Conservation (phyloP, 495 filamentous ascomycete species). For the Hypoxylon fuscum region DNA sequence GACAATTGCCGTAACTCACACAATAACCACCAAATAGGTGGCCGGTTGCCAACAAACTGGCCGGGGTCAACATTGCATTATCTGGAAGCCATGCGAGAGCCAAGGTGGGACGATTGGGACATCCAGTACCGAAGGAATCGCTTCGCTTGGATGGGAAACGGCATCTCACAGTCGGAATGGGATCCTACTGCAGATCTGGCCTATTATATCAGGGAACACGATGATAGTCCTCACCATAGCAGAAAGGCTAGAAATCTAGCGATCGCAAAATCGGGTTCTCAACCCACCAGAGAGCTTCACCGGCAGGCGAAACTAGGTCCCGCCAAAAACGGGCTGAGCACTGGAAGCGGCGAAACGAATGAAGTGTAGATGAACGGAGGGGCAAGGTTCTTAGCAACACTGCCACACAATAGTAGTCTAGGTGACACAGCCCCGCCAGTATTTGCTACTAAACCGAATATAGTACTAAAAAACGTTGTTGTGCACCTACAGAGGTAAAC, state of each 20-base stretch:
- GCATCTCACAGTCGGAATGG: slow-evolving; percentile 46
- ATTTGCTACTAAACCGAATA: too few species aligned
- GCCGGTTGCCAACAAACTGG: slow-evolving; percentile 55
- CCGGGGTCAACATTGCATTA: slow-evolving; percentile 59
- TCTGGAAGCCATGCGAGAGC: slow-evolving; percentile 58
- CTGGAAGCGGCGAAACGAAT: too few species aligned
- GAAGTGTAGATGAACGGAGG: too few species aligned
- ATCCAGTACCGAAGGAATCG: slow-evolving; percentile 55
- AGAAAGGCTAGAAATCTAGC: slow-evolving; percentile 3
- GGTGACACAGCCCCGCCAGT: too few species aligned
- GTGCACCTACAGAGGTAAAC: too few species aligned
- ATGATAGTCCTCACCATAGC: slow-evolving; percentile 15
- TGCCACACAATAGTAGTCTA: too few species aligned
- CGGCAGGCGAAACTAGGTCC: slow-evolving; percentile 19
- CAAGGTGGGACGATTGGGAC: slow-evolving; percentile 61
- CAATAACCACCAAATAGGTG: slow-evolving; percentile 52
- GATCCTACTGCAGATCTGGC: slow-evolving; percentile 40
- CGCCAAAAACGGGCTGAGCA: too few species aligned
- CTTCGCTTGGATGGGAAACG: slow-evolving; percentile 61
- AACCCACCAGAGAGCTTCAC: slow-evolving; percentile 7
- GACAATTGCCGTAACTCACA: slow-evolving; percentile 59
- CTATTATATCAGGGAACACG: slow-evolving; percentile 38
- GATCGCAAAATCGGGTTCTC: slow-evolving; percentile 12
- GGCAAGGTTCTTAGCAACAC: too few species aligned
- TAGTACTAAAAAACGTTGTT: too few species aligned